Percentiles rank a stretch among this genome's conserved stretches.
Evolutionary conservation across 169 alveolate species (phyloP).

Genomic region (Pseudocohnilembus persalinus): DNA sequence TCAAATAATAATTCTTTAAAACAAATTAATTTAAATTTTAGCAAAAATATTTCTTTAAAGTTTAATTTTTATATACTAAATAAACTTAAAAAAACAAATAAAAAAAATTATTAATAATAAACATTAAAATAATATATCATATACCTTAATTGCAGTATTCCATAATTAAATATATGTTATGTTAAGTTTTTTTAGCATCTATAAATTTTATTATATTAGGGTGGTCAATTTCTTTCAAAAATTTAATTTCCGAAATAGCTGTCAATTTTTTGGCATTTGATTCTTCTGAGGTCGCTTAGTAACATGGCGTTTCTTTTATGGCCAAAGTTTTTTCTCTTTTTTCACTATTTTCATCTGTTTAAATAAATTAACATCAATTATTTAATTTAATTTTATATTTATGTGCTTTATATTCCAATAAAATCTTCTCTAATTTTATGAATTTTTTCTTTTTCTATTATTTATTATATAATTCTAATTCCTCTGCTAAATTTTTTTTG

Average conservation of each 20-base stretch:
- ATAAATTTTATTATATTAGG: conserved; percentile 96
- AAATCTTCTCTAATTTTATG: too few species aligned
- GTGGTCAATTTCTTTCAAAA: conserved; percentile 96
- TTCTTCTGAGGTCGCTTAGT: not conserved
- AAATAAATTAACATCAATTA: not conserved
- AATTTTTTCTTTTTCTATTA: too few species aligned
- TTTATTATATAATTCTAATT: too few species aligned
- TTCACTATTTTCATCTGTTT: not conserved
- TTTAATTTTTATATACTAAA: not conserved
- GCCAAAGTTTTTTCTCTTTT: conserved; percentile 3
- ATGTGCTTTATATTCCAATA: not conserved
- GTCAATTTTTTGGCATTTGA: conserved; percentile 47
- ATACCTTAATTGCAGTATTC: conserved; percentile 2
- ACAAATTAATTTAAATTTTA: too few species aligned
- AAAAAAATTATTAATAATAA: too few species aligned
- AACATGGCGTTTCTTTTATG: conserved; percentile 17
- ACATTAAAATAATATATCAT: too few species aligned
- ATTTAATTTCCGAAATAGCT: conserved; percentile 97
- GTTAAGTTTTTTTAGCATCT: conserved; percentile 85
- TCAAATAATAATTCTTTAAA: too few species aligned
- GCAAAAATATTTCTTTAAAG: not conserved
- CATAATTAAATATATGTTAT: conserved; percentile 13
- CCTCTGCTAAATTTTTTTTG: too few species aligned
- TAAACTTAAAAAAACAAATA: too few species aligned
- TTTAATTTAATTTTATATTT: too few species aligned